Percentiles rank a stretch among this genome's conserved stretches.
phyloP scores from a whole-genome alignment of 2,329 filamentous ascomycete species.

The Claviceps capensis region DNA sequence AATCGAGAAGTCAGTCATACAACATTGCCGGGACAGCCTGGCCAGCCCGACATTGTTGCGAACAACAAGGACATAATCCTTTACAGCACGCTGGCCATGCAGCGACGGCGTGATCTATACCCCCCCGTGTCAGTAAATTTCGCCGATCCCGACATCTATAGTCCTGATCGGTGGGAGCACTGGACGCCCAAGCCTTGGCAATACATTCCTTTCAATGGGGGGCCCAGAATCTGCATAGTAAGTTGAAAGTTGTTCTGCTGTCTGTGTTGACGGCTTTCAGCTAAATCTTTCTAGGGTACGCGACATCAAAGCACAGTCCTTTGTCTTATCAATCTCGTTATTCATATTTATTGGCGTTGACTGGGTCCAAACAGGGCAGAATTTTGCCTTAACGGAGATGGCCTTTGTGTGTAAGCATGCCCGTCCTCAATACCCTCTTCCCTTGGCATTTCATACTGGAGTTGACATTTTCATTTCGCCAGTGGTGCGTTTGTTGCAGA shows the following conservation, averaged over 20 bases:
- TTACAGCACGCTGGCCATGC: slow-evolving; percentile 60
- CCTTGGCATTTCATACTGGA: not conserved
- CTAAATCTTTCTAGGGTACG: not conserved
- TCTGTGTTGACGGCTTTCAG: not conserved
- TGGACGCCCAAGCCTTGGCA: slow-evolving; percentile 55
- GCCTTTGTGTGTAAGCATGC: slow-evolving; percentile 10
- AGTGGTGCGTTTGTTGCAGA: slow-evolving; percentile 43
- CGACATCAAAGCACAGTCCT: not conserved
- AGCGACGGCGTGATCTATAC: slow-evolving; percentile 52
- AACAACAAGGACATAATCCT: slow-evolving; percentile 50
- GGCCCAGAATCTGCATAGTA: slow-evolving; percentile 54
- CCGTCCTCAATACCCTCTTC: not conserved
- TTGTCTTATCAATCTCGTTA: too few species aligned
- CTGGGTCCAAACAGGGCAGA: slow-evolving; percentile 60
- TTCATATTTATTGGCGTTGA: slow-evolving; percentile 36
- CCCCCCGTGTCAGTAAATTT: slow-evolving; percentile 33
- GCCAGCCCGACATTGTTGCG: slow-evolving; percentile 48
- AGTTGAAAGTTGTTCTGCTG: not conserved
- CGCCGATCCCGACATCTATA: slow-evolving; percentile 40
- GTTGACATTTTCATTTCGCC: not conserved
- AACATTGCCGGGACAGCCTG: slow-evolving; percentile 52
- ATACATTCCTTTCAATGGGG: slow-evolving; percentile 65
- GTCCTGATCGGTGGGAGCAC: slow-evolving; percentile 52
- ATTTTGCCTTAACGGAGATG: slow-evolving; percentile 71
- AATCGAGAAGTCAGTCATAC: slow-evolving; percentile 55